Evolutionary conservation across 1,139 yeast genomes (phyloP).

Genomic region (Meyerozyma athensensis): DNA sequence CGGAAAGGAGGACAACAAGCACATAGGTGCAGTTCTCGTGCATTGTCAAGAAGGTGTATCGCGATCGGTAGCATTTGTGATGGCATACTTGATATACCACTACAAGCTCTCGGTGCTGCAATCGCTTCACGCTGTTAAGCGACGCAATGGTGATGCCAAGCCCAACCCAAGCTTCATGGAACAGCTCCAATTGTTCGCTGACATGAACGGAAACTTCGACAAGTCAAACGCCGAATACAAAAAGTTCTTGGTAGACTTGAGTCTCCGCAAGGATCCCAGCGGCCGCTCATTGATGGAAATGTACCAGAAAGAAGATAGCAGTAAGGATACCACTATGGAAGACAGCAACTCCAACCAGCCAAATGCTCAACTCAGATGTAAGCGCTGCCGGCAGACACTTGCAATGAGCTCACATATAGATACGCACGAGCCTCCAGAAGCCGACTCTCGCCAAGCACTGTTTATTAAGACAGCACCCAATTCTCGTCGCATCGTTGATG

Average conservation of each 20-base stretch:
- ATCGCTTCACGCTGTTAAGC: constrained; percentile 66
- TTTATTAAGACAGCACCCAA: constrained; percentile 60
- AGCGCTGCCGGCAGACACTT: constrained; percentile 59
- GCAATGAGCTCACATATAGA: constrained; percentile 49
- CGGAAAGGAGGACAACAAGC: constrained; percentile 32
- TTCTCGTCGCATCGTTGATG: constrained; percentile 48
- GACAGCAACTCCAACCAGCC: constrained; percentile 18
- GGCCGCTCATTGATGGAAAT: constrained; percentile 14
- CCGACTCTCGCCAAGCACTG: constrained; percentile 55
- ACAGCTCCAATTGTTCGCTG: constrained; percentile 61
- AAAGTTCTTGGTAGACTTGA: constrained; percentile 22
- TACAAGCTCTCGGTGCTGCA: constrained; percentile 55
- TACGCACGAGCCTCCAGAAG: constrained; percentile 56
- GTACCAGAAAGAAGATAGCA: constrained; percentile 1
- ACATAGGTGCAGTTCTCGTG: constrained; percentile 45
- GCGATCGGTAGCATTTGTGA: constrained; percentile 66
- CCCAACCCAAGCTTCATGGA: constrained; percentile 78
- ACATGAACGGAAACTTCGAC: constrained; percentile 28
- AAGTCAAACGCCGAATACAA: constrained; percentile 20
- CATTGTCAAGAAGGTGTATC: constrained; percentile 90
- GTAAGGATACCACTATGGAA: constrained; percentile 3
- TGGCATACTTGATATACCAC: constrained; percentile 77
- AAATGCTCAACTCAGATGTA: constrained; percentile 56
- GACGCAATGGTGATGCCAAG: constrained; percentile 53
- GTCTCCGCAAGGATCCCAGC: constrained; percentile 5